These are phyloP conservation scores for Datura wrightii DNA, from an alignment of 257 asterid genomes.

Conservation along the genomic window DNA sequence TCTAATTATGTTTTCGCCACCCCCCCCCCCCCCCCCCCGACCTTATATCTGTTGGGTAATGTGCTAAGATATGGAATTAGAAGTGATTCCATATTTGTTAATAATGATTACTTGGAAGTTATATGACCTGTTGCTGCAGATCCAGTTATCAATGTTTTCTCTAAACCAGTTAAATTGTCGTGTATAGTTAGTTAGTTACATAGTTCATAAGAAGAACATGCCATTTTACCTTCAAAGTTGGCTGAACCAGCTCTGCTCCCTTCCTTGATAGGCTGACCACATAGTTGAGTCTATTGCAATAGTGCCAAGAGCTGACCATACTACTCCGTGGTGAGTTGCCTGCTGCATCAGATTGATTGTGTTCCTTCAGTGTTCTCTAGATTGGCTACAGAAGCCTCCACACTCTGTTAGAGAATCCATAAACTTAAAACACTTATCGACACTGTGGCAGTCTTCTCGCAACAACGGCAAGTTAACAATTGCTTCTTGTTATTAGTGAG, in stretches of 20 bases:
- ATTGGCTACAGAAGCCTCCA: not conserved
- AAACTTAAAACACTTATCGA: not conserved
- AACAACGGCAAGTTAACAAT: not conserved
- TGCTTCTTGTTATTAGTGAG: not conserved
- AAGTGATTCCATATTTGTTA: conserved; percentile 4
- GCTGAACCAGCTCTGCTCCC: conserved; percentile 6
- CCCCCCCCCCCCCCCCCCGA: not conserved
- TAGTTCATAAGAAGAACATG: conserved; percentile 1
- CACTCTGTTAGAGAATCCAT: not conserved
- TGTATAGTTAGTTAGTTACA: not conserved
- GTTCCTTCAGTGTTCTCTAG: not conserved
- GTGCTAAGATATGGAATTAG: not conserved
- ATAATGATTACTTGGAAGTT: not conserved
- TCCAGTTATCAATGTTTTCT: not conserved
- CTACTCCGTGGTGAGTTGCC: not conserved
- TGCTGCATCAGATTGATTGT: not conserved
- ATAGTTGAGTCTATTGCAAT: not conserved
- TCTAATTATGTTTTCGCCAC: not conserved
- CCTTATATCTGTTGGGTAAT: not conserved
- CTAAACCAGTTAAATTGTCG: not conserved
- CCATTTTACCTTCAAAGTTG: not conserved
- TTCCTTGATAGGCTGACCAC: conserved; percentile 2
- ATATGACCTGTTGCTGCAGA: not conserved
- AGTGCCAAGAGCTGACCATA: conserved; percentile 14
- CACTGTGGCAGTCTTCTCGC: not conserved